Percentiles rank a stretch among this genome's conserved stretches.
Conservation (phyloP, 2,329 filamentous ascomycete genomes). For the Capronia coronata region DNA sequence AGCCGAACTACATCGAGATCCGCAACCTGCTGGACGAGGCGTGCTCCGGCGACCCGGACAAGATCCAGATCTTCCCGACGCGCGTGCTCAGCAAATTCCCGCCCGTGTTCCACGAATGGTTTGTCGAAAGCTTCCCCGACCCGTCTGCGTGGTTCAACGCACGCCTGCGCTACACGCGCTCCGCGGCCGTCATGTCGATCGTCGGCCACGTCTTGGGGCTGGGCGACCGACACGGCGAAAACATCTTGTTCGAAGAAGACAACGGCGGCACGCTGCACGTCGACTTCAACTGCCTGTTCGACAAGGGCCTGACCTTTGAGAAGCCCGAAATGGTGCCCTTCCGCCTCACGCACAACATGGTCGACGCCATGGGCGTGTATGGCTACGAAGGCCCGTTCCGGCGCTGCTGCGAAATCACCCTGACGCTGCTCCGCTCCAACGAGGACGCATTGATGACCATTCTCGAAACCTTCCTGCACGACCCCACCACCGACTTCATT, state of each 20-base stretch:
- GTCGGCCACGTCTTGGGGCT: conserved; percentile 88
- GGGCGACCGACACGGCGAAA: conserved; percentile 93
- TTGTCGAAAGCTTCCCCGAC: conserved; percentile 88
- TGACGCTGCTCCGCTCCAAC: conserved; percentile 77
- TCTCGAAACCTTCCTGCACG: conserved; percentile 92
- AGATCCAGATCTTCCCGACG: conserved; percentile 48
- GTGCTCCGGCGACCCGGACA: conserved; percentile 43
- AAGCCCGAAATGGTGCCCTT: conserved; percentile 95
- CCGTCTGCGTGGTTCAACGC: conserved; percentile 88
- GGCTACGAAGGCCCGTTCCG: conserved; percentile 91
- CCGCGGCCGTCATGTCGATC: conserved; percentile 99
- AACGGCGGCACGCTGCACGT: conserved; percentile 95
- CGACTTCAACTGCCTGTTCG: conserved; percentile 98
- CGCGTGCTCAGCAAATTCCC: conserved; percentile 56
- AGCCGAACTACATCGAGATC: conserved; percentile 59
- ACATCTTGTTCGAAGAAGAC: conserved; percentile 88
- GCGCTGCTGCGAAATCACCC: conserved; percentile 80
- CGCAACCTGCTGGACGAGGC: conserved; percentile 57
- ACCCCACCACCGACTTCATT: conserved; percentile 90
- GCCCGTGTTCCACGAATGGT: conserved; percentile 86
- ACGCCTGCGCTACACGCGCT: conserved; percentile 80
- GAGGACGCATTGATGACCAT: conserved; percentile 97
- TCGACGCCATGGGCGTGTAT: conserved; percentile 88
- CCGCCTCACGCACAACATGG: conserved; percentile 96
- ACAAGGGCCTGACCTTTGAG: conserved; percentile 91